Percentiles rank a stretch among this genome's conserved stretches.
phyloP scores from a whole-genome alignment of 306 rosid genomes.

The Corylus avellana region DNA sequence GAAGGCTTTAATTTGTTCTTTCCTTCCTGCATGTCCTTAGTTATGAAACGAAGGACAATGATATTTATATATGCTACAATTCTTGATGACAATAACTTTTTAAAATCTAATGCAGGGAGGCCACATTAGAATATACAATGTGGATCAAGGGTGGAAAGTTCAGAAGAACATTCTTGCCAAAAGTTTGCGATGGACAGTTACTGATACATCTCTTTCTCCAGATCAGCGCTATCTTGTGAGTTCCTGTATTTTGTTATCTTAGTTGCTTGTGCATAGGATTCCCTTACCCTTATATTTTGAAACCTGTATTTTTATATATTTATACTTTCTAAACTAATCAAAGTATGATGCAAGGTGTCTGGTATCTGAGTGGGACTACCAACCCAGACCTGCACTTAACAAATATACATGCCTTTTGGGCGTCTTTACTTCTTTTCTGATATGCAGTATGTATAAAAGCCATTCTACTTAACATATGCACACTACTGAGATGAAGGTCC shows the following conservation, averaged over 20 bases:
- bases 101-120: slow-evolving; percentile 55
- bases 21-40: not conserved
- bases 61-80: not conserved
- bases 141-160: slow-evolving; percentile 81
- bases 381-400: not conserved
- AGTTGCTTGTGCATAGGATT: not conserved
- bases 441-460: not conserved
- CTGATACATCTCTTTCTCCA: slow-evolving; percentile 92
- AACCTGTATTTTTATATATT: not conserved
- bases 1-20: not conserved
- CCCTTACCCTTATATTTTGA: not conserved
- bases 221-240: slow-evolving; percentile 81
- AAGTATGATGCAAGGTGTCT: not conserved
- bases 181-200: slow-evolving; percentile 86
- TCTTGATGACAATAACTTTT: not conserved
- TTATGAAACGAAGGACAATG: not conserved
- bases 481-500: not conserved
- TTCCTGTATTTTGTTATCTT: not conserved
- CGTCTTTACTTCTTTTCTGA: not conserved
- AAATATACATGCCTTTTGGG: not conserved
- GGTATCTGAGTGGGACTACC: not conserved
- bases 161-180: slow-evolving; percentile 78
- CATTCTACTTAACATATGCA: not conserved
- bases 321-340: not conserved
- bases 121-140: slow-evolving; percentile 77